Percentiles rank a stretch among this genome's conserved stretches.
Evolutionary conservation across 306 rosid species (phyloP).

Genomic region (Cicer yamashitae): DNA sequence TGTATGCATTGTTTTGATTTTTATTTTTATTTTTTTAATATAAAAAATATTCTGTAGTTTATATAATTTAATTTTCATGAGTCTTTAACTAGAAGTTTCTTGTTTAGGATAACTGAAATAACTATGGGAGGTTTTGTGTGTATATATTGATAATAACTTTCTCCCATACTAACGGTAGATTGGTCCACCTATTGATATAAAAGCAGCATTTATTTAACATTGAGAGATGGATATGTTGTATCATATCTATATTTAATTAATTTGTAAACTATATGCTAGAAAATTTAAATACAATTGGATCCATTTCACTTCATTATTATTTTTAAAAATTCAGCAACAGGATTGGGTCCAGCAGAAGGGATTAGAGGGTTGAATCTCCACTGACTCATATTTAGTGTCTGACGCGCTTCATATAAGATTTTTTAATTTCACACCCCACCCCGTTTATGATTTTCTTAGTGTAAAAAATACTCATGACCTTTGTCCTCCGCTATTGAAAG

Average conservation of each 20-base stretch:
- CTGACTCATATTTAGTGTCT: no score
- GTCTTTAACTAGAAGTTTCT: slow-evolving; percentile 27
- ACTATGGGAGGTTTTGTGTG: slow-evolving; percentile 44
- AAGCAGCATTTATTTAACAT: not conserved
- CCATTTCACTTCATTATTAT: not conserved
- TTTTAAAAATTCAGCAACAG: no score
- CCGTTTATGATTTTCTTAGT: not conserved
- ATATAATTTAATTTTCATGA: slow-evolving; percentile 1
- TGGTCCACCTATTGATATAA: not conserved
- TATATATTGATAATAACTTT: slow-evolving; percentile 35
- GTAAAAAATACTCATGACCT: not conserved
- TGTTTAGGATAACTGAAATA: slow-evolving; percentile 45
- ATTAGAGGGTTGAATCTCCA: no score
- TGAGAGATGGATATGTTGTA: not conserved
- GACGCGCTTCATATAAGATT: no score
- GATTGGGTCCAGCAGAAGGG: no score
- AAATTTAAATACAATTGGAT: not conserved
- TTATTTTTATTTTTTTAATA: not conserved
- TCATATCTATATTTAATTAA: not conserved
- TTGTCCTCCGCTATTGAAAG: no score
- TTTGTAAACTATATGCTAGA: not conserved
- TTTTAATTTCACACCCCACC: no score
- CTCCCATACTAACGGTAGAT: slow-evolving; percentile 18
- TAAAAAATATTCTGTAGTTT: slow-evolving; percentile 35
- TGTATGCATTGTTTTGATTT: slow-evolving; percentile 47